Percentiles rank a stretch among this genome's conserved stretches.
phyloP scores from a whole-genome alignment of 805 yeast species.

The Starmerella bombi region DNA sequence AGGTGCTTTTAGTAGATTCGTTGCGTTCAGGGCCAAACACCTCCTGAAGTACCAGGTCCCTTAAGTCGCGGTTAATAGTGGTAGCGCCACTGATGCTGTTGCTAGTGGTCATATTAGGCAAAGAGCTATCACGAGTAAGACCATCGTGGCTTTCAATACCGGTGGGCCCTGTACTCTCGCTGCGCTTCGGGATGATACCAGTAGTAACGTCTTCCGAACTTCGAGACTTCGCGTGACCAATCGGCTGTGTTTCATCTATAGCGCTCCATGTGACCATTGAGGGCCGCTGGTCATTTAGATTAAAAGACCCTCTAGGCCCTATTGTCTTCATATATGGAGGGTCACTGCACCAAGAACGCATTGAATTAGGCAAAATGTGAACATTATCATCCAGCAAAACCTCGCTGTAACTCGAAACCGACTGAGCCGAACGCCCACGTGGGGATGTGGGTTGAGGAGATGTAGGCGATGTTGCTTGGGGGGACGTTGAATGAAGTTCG shows the following conservation, averaged over 20 bases:
- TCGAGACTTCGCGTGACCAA: neutral
- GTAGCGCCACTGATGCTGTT: constrained; percentile 43
- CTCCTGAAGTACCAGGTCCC: constrained; percentile 58
- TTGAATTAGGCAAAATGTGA: constrained; percentile 77
- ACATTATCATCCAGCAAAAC: constrained; percentile 85
- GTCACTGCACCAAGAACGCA: constrained; percentile 23
- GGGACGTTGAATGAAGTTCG: neutral
- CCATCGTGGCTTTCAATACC: no score
- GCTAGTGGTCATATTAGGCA: no score
- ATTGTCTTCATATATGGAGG: neutral
- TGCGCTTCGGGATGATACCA: no score
- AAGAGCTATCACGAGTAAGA: no score
- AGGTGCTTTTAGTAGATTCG: neutral
- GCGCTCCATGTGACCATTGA: constrained; percentile 16
- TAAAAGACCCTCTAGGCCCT: constrained; percentile 19
- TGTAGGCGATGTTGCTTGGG: neutral
- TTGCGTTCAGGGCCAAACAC: constrained; percentile 43
- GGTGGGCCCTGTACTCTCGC: no score
- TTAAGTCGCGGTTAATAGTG: constrained; percentile 53
- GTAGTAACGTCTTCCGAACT: neutral
- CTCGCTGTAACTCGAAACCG: constrained; percentile 31
- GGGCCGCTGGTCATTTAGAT: constrained; percentile 21
- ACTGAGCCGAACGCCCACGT: constrained; percentile 31
- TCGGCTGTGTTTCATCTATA: constrained; percentile 2
- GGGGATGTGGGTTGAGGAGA: neutral